Conservation (phyloP, 2,329 filamentous ascomycete species). For the Pezicula neosporulosa region DNA sequence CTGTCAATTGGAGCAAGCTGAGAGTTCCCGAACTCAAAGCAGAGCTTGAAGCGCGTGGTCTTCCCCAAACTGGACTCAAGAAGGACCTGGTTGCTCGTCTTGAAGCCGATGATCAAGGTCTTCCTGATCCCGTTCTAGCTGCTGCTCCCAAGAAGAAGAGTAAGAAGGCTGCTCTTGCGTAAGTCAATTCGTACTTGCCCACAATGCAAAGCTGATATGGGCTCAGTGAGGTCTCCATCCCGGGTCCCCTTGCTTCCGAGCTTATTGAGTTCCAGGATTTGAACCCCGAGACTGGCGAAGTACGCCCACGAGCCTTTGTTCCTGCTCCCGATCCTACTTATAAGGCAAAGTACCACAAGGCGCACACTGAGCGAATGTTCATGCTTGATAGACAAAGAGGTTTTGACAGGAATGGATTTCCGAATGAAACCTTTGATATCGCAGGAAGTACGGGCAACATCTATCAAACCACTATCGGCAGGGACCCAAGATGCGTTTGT, state of each 20-base stretch:
- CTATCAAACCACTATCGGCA: no score
- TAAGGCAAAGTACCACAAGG: no score
- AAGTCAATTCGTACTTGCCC: not conserved
- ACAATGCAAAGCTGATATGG: not conserved
- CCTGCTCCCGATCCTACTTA: no score
- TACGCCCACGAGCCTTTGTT: no score
- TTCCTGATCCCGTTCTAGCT: not conserved
- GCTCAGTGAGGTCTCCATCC: not conserved
- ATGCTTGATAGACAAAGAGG: no score
- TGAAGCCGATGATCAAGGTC: conserved; percentile 30
- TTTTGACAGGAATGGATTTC: no score
- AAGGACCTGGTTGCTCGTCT: conserved; percentile 67
- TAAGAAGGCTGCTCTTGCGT: not conserved
- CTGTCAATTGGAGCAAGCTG: conserved; percentile 42
- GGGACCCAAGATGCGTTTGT: no score
- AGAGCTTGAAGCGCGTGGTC: conserved; percentile 66
- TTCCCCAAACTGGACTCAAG: conserved; percentile 65
- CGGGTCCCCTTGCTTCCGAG: conserved; percentile 9
- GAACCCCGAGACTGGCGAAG: conserved; percentile 26
- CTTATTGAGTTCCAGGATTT: conserved; percentile 1
- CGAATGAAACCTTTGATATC: no score
- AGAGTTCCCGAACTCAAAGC: conserved; percentile 71
- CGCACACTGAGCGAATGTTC: no score
- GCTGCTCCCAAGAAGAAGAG: not conserved
- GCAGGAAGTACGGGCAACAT: no score